These are phyloP conservation scores for Tubosaeta sp. DNA, from an alignment of 768 basidiomycete species.

Conservation along the genomic window DNA sequence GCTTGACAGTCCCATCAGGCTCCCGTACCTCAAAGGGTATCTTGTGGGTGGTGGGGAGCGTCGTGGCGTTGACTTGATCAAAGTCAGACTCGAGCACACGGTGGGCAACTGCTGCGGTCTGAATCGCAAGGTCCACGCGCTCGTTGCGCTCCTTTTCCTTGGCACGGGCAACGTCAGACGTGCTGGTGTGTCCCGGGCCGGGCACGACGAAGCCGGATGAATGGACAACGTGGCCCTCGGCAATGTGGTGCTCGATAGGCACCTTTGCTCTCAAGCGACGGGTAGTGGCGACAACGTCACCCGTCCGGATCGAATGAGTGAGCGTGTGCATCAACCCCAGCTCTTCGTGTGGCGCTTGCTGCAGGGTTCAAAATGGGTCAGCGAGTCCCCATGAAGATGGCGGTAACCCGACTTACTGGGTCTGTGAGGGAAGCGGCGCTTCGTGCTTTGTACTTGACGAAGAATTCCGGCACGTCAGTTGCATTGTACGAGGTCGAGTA, in stretches of 20 bases:
- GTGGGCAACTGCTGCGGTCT: constrained; percentile 30
- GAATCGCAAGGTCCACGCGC: constrained; percentile 15
- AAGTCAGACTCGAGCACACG: constrained; percentile 30
- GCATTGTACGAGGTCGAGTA: constrained; percentile 27
- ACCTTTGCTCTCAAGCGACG: constrained; percentile 27
- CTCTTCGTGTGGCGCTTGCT: constrained; percentile 9
- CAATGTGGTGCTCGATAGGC: constrained; percentile 23
- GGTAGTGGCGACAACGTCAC: constrained; percentile 25
- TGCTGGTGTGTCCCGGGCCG: constrained; percentile 25
- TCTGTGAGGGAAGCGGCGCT: constrained; percentile 1
- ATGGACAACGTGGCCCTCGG: constrained; percentile 18
- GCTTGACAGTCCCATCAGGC: constrained; percentile 35
- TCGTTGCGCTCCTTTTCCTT: constrained; percentile 25
- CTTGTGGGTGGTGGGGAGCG: constrained; percentile 30
- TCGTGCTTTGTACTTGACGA: constrained; percentile 25
- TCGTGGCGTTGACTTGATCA: constrained; percentile 23
- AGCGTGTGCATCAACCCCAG: constrained; percentile 23
- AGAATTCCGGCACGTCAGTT: constrained; percentile 24
- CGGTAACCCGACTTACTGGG: constrained; percentile 3
- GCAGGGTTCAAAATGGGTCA: not conserved
- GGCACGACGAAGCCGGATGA: constrained; percentile 29
- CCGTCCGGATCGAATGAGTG: constrained; percentile 15
- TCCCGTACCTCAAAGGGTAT: constrained; percentile 40
- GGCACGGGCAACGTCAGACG: constrained; percentile 21
- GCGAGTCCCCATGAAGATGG: not conserved